These are phyloP conservation scores for Bauhinia variegata DNA, from an alignment of 306 rosid species.

Conservation along the genomic window DNA sequence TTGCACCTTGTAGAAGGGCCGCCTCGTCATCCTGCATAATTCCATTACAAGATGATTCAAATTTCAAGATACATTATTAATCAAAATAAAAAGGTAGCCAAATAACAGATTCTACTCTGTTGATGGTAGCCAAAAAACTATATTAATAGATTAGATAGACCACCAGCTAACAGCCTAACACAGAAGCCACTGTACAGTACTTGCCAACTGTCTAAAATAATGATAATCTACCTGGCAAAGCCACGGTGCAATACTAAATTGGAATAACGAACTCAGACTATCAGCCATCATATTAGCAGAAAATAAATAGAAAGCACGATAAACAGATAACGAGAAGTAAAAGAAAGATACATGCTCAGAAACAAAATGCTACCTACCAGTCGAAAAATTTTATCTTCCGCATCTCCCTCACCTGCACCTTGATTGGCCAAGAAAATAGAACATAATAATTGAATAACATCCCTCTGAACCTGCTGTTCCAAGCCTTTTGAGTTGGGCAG, in stretches of 20 bases:
- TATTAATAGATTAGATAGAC: no score
- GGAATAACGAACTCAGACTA: background rate
- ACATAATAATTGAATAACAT: constrained; percentile 65
- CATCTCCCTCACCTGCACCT: constrained; percentile 75
- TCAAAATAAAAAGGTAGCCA: no score
- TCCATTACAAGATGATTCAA: constrained; percentile 30
- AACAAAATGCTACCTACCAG: constrained; percentile 65
- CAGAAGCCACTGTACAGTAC: background rate
- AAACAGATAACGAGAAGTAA: background rate
- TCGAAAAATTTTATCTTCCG: constrained; percentile 53
- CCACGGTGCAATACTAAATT: background rate
- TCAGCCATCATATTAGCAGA: constrained; percentile 10
- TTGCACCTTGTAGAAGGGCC: constrained; percentile 81
- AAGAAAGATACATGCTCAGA: no score
- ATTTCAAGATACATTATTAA: constrained; percentile 30
- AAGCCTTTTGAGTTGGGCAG: constrained; percentile 51
- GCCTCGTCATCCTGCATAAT: constrained; percentile 75
- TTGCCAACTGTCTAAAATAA: background rate
- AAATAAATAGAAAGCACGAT: constrained; percentile 12
- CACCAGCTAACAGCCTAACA: no score
- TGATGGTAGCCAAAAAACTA: no score
- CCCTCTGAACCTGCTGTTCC: constrained; percentile 54
- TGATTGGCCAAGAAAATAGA: constrained; percentile 91
- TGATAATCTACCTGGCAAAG: background rate
- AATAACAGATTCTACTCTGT: constrained; percentile 1